phyloP scores from a whole-genome alignment of 192 early-diverging fungal genomes.

The Backusella psychrophila region DNA sequence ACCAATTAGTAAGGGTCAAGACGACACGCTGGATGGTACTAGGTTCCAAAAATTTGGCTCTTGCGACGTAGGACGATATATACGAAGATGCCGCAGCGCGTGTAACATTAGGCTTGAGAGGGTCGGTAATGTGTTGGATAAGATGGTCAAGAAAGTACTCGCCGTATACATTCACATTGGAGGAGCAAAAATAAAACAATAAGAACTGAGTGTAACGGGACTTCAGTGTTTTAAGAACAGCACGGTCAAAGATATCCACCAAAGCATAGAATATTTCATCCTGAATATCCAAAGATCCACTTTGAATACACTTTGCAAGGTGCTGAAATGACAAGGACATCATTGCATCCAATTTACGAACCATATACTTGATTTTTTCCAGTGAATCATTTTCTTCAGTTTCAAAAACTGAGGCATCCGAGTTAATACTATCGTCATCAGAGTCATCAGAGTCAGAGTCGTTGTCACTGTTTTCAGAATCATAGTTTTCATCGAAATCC shows the following conservation, averaged over 20 bases:
- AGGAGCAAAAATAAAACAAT: conserved; percentile 78
- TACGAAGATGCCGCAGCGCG: conserved; percentile 84
- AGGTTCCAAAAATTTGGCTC: conserved; percentile 71
- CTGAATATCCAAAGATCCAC: conserved; percentile 23
- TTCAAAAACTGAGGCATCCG: conserved; percentile 34
- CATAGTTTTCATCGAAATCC: conserved; percentile 35
- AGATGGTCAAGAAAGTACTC: conserved; percentile 79
- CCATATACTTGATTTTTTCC: conserved; percentile 48
- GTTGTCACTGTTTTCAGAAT: conserved; percentile 37
- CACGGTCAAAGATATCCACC: conserved; percentile 75
- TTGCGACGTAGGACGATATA: conserved; percentile 81
- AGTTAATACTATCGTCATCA: conserved; percentile 4
- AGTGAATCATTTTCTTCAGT: conserved; percentile 7
- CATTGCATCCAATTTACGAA: conserved; percentile 73
- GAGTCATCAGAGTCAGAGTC: conserved; percentile 45
- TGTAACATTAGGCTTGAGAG: conserved; percentile 58
- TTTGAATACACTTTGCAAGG: conserved; percentile 36
- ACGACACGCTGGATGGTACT: conserved; percentile 62
- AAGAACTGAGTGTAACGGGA: conserved; percentile 92
- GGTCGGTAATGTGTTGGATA: conserved; percentile 55
- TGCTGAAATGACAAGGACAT: conserved; percentile 65
- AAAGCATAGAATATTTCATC: conserved; percentile 64
- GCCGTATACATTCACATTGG: conserved; percentile 55
- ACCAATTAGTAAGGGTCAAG: conserved; percentile 64
- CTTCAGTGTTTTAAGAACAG: conserved; percentile 82